A percentile compares a stretch with the other conserved stretches of the same genome.
Conservation (phyloP, 1,139 yeast species). For the Zhuliangozyma blackwelliae region DNA sequence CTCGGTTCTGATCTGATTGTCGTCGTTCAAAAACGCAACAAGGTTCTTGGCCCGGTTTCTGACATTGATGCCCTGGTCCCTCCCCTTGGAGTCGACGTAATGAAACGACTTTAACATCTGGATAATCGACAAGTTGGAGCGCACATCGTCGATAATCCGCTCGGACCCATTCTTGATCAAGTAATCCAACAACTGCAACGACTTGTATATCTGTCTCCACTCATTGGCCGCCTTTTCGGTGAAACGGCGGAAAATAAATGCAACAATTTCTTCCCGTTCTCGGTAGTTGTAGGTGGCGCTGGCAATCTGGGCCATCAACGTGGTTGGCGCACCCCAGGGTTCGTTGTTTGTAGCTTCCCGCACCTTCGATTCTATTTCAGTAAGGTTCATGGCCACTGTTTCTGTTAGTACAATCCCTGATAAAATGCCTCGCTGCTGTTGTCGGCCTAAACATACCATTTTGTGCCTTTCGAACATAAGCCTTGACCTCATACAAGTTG, state of each 20-base stretch:
- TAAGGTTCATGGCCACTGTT: constrained; percentile 76
- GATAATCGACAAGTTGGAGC: constrained; percentile 76
- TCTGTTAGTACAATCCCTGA: neutral
- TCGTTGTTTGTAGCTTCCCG: constrained; percentile 98
- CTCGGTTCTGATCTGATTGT: constrained; percentile 70
- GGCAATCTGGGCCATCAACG: constrained; percentile 91
- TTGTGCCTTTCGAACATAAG: constrained; percentile 96
- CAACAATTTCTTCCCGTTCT: constrained; percentile 72
- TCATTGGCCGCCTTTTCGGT: constrained; percentile 94
- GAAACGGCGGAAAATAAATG: constrained; percentile 73
- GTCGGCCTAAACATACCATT: constrained; percentile 50
- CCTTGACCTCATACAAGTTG: constrained; percentile 90
- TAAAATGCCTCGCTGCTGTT: neutral
- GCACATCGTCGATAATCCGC: constrained; percentile 89
- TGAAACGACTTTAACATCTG: constrained; percentile 92
- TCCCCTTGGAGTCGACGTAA: constrained; percentile 88
- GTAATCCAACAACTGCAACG: constrained; percentile 86
- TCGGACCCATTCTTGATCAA: constrained; percentile 90
- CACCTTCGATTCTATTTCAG: constrained; percentile 94
- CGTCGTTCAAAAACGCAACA: constrained; percentile 69
- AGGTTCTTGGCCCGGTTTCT: constrained; percentile 85
- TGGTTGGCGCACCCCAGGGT: constrained; percentile 98
- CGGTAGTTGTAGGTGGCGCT: constrained; percentile 88
- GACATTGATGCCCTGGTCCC: constrained; percentile 95
- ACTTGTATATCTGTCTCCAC: constrained; percentile 97